Evolutionary conservation across 805 yeast genomes (phyloP), one percentile per base, ranked within the genome.

Genomic region (Ogataea trehalophila): DNA sequence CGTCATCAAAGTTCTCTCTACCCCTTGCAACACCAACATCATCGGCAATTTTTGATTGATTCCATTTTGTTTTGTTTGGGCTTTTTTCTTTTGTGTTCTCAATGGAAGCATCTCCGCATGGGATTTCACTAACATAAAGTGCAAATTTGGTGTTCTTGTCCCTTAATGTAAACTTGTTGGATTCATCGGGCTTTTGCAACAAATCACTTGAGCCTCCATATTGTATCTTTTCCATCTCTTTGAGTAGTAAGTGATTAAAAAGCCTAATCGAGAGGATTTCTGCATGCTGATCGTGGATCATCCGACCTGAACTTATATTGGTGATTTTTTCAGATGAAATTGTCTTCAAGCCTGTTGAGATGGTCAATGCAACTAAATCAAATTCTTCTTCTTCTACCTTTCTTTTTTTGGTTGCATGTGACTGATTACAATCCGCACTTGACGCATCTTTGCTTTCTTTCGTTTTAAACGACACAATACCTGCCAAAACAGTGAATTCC

Each of bases 71-170:
- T 33, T 46, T 48, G 45, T 48, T 55, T 44, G 43, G 44, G 14
- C 56, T 42, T 15, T 59, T 52, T 4, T 68, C 49, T 23, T 62
- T 58, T 0, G 66, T 37, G n/a, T 65, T 54, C 31, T 73, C 74
- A 80, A 89, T 77, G 6, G 95, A 84, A 0, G 87, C 82, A 62
- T 91, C 97, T 1, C 98, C 98, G 69, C 98, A 91, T 0, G 97
- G 97, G 0, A 83, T 72, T 51, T 86, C 94, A 11, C 91, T 80
- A 6, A 86, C 69, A 50, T 79, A 83, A 52, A 89, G 60, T 0
- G 81, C 83, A 46, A 89, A 63, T 42, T 70, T 59, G 40, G 77
- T 62, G 3, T 65, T 68, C 0, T 53, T 44, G 6, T 43, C 38
- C 39, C 66, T 74, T 43, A 79, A 43, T 23, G 36, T 49, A 49